Base-by-base conservation (phyloP, 2,329 filamentous ascomycete species). In the Ceratocystis cubensis region DNA sequence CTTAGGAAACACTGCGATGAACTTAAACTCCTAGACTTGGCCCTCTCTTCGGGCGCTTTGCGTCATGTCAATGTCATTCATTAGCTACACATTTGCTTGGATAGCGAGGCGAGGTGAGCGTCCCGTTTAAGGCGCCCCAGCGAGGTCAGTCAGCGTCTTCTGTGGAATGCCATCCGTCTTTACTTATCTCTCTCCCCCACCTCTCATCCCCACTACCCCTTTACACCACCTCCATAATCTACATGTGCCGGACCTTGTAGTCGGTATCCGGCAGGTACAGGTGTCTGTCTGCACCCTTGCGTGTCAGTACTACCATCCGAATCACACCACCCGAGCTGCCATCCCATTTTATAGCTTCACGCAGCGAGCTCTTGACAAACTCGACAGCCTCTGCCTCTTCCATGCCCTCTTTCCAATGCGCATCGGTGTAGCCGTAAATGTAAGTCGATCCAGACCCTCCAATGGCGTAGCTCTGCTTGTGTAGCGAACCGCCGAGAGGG, bases 281-380 rank as follows among this genome's bases (percentile, higher is more conserved):
- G 80, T 97, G 94, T 78, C 94, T 85, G 78, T 94, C 86, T 5
- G 93, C 92, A 45, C 94, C 94, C 74, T 88, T 85, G 73, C 86
- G 86, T 69, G 93, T 99, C 77, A 99, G 79, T 68, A 99, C 94
- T 69, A 97, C 93, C 89, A 99, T 91, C 72, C 94, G 86, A 73
- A 99, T 99, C 69, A 99, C 94, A 79, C 94, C 94, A 71, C 94
- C 94, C 2, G 94, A 97, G 80, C 92, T 96, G 70, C 94, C 94
- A 75, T 99, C 94, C 94, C 94, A 99, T 79, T 96, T 96, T 83
- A 99, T 97, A 17, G 94, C 94, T 81, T 99, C 93, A 73, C 85
- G 81, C 74, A 99, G 80, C 41, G 94, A 87, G 61, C 86, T 88
- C 80, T 96, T 96, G 75, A 99, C 94, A 73, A 99, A 99, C 50